Evolutionary conservation across 768 basidiomycete genomes (phyloP).

Genomic region (Psilocybe azurescens): DNA sequence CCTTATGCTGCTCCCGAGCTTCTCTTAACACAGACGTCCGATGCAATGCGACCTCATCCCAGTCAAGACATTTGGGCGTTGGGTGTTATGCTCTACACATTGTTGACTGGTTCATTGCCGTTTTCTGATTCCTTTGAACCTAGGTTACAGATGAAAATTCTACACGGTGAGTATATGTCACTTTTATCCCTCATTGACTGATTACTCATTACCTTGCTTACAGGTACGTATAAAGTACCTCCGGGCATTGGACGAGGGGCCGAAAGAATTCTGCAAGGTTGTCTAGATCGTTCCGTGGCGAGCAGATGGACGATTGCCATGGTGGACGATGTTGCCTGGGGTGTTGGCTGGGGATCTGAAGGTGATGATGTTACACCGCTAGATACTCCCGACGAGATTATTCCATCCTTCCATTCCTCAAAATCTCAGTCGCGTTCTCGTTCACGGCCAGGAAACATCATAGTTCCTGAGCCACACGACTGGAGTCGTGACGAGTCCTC

Average conservation of each 20-base stretch:
- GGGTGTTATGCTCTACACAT: slow-evolving; percentile 86
- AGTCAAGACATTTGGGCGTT: slow-evolving; percentile 97
- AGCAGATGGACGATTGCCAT: slow-evolving; percentile 81
- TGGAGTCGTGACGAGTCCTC: slow-evolving; percentile 34
- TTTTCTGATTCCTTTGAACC: slow-evolving; percentile 93
- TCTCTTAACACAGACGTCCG: slow-evolving; percentile 60
- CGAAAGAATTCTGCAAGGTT: slow-evolving; percentile 77
- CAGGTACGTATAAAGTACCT: slow-evolving; percentile 71
- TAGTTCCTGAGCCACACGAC: slow-evolving; percentile 20
- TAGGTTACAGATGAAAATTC: slow-evolving; percentile 88
- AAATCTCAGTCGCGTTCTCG: slow-evolving; percentile 35
- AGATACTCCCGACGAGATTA: slow-evolving; percentile 26
- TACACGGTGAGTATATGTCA: slow-evolving; percentile 62
- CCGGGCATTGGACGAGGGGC: slow-evolving; percentile 61
- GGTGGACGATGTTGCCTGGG: slow-evolving; percentile 84
- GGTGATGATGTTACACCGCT: slow-evolving; percentile 47
- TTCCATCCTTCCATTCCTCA: slow-evolving; percentile 9
- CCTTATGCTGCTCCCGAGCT: slow-evolving; percentile 94
- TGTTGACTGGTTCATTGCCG: slow-evolving; percentile 86
- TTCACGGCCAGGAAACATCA: slow-evolving; percentile 27
- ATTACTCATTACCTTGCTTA: slow-evolving; percentile 7
- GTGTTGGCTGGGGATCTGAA: slow-evolving; percentile 70
- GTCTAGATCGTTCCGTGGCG: slow-evolving; percentile 66
- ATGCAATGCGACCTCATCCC: slow-evolving; percentile 53
- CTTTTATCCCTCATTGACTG: slow-evolving; percentile 17